These are phyloP conservation scores for Leptomonas pyrrhocoris DNA, from an alignment of 208 protist genomes.

Conservation along the genomic window DNA sequence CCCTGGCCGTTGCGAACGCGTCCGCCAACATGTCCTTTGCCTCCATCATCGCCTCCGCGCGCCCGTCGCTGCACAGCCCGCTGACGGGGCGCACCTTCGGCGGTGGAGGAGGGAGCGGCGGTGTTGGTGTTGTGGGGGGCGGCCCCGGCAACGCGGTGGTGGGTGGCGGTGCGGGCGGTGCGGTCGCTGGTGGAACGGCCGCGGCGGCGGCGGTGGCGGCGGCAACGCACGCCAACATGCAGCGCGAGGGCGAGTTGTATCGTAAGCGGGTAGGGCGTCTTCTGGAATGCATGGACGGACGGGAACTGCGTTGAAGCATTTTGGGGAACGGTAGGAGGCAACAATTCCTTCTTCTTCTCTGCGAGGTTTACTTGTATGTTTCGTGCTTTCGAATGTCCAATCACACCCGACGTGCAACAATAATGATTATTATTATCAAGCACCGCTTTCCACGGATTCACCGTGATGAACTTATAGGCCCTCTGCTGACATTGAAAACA, in stretches of 20 bases:
- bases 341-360: not conserved
- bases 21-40: constrained; percentile 8
- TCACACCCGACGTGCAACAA: too few species aligned
- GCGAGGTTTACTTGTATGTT: not conserved
- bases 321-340: not conserved
- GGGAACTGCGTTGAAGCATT: constrained; percentile 14
- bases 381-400: too few species aligned
- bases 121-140: not conserved
- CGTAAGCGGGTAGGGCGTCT: constrained; percentile 32
- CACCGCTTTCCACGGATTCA: too few species aligned
- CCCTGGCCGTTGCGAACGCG: not conserved
- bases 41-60: constrained; percentile 1
- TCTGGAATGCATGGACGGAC: constrained; percentile 37
- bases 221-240: constrained; percentile 24
- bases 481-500: too few species aligned
- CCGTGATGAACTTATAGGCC: too few species aligned
- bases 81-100: constrained; percentile 15
- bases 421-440: too few species aligned
- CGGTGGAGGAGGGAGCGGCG: not conserved
- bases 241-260: constrained; percentile 28
- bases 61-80: constrained; percentile 7
- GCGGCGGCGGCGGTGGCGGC: constrained; percentile 4
- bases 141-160: too few species aligned
- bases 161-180: not conserved
- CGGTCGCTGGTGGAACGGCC: not conserved